These are phyloP conservation scores for Coprinellus micaceus DNA, from an alignment of 768 basidiomycete genomes.

Conservation along the genomic window DNA sequence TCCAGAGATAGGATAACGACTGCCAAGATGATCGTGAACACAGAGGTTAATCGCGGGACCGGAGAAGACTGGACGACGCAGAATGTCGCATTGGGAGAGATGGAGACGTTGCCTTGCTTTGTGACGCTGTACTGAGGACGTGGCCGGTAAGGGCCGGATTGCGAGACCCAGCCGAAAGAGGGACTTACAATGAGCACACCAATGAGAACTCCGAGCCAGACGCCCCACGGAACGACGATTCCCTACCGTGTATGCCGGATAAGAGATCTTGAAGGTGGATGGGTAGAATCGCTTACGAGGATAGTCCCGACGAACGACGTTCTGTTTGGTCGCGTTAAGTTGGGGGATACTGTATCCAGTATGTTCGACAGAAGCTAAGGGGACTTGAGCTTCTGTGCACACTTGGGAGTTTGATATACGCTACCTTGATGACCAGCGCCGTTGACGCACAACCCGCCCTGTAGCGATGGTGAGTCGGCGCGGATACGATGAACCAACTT, in stretches of 20 bases:
- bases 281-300: slow-evolving; percentile 12
- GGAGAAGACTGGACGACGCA: slow-evolving; percentile 22
- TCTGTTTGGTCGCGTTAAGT: slow-evolving; percentile 16
- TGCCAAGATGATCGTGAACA: slow-evolving; percentile 21
- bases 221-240: slow-evolving; percentile 24
- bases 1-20: slow-evolving; percentile 22
- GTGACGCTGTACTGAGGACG: slow-evolving; percentile 22
- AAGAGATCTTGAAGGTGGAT: not conserved
- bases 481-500: not conserved
- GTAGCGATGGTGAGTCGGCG: not conserved
- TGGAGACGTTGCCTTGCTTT: slow-evolving; percentile 17
- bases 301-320: slow-evolving; percentile 9
- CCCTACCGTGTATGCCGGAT: slow-evolving; percentile 14
- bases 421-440: slow-evolving; percentile 26
- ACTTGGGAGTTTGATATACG: not conserved
- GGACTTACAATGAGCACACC: slow-evolving; percentile 24
- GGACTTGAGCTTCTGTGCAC: not conserved
- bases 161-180: not conserved
- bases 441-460: slow-evolving; percentile 26
- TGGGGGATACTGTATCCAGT: slow-evolving; percentile 23
- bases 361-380: slow-evolving; percentile 27
- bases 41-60: slow-evolving; percentile 16
- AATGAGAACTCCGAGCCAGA: slow-evolving; percentile 24
- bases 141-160: not conserved
- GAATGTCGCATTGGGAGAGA: slow-evolving; percentile 27